Conservation (phyloP, 306 rosid species). For the Trifolium pratense region DNA sequence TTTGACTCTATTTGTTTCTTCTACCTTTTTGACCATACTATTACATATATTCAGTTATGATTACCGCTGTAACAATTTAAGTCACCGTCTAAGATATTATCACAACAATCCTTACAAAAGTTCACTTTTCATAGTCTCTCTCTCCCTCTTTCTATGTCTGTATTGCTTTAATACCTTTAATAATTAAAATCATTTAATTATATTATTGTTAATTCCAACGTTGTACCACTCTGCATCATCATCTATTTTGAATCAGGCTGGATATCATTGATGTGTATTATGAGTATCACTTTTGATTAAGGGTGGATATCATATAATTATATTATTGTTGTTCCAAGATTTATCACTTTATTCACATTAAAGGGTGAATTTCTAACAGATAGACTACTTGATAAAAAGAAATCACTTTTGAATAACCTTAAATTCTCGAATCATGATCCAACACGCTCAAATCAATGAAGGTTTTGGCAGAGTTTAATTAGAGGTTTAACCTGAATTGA, state of each 20-base stretch:
- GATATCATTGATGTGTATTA: neutral
- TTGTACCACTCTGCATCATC: slow-evolving; percentile 8
- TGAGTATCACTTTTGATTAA: neutral
- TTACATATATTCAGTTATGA: slow-evolving; percentile 38
- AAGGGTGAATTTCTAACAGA: no score
- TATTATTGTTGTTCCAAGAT: no score
- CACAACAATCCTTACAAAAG: slow-evolving; percentile 24
- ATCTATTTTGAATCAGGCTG: slow-evolving; percentile 5
- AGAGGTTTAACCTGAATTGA: no score
- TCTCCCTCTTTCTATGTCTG: neutral
- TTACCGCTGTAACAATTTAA: slow-evolving; percentile 21
- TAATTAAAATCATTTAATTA: slow-evolving; percentile 6
- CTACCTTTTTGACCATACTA: slow-evolving; percentile 42
- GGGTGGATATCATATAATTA: no score
- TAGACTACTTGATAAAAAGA: no score
- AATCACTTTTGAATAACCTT: no score
- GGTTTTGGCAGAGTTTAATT: no score
- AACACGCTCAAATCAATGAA: no score
- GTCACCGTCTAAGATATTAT: slow-evolving; percentile 16
- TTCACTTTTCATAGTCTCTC: neutral
- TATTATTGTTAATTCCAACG: slow-evolving; percentile 25
- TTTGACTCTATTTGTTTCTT: slow-evolving; percentile 25
- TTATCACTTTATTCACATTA: no score
- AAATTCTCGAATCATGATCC: no score
- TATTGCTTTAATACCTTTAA: slow-evolving; percentile 14